These are phyloP conservation scores for Pyrenochaeta sp. DNA, from an alignment of 2,329 filamentous ascomycete species.

Conservation along the genomic window DNA sequence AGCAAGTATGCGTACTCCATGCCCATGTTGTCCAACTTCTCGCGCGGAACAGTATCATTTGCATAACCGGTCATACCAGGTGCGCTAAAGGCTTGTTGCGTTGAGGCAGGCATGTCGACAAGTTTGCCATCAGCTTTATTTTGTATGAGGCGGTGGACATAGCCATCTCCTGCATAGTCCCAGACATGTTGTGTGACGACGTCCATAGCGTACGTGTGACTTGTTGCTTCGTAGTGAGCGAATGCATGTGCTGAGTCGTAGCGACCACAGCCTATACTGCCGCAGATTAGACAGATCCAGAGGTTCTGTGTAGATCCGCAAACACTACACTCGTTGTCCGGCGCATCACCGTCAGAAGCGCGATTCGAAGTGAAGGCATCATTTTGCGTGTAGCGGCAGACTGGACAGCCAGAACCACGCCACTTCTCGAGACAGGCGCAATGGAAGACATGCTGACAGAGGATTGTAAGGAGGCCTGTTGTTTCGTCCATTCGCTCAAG, in stretches of 20 bases:
- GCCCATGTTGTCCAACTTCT: constrained; percentile 80
- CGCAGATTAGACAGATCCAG: constrained; percentile 96
- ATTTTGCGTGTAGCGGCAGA: constrained; percentile 87
- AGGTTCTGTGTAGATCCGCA: constrained; percentile 84
- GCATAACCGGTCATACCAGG: constrained; percentile 55
- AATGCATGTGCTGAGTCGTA: constrained; percentile 96
- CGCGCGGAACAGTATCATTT: constrained; percentile 75
- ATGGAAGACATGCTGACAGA: constrained; percentile 97
- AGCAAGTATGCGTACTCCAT: constrained; percentile 95
- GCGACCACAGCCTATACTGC: constrained; percentile 88
- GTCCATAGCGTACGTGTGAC: constrained; percentile 92
- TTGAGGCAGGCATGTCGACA: constrained; percentile 78
- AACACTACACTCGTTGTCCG: constrained; percentile 77
- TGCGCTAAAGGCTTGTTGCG: constrained; percentile 29
- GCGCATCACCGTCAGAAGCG: constrained; percentile 49
- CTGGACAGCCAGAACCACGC: constrained; percentile 91
- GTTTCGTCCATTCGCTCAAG: constrained; percentile 98
- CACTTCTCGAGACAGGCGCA: constrained; percentile 96
- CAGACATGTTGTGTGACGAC: constrained; percentile 94
- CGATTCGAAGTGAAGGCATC: constrained; percentile 50
- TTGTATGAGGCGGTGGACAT: constrained; percentile 94
- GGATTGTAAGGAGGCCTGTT: constrained; percentile 90
- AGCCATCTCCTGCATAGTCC: constrained; percentile 96
- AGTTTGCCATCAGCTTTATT: constrained; percentile 93
- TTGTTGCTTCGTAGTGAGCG: constrained; percentile 88